Evolutionary conservation across 164 flowering plant species (phyloP).

Genomic region (Aristolochia fimbriata): DNA sequence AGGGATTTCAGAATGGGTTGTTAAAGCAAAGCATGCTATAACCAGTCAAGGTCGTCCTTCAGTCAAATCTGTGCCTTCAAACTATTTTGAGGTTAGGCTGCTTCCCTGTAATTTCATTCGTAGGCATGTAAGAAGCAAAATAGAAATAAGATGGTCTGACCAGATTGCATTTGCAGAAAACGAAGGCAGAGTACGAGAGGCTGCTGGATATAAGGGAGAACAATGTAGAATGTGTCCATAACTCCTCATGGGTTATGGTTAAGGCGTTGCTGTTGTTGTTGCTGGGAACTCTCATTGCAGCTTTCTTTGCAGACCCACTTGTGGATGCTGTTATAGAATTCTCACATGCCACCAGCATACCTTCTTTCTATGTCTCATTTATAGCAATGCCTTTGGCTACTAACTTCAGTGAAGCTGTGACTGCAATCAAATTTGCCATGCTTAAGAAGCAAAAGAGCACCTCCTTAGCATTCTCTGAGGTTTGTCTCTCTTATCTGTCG

Average conservation of each 20-base stretch:
- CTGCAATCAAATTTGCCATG: slow-evolving; percentile 25
- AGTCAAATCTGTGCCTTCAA: slow-evolving; percentile 23
- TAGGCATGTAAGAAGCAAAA: too few relatives aligned
- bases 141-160: too few relatives aligned
- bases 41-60: slow-evolving; percentile 20
- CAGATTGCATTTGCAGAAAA: slow-evolving; percentile 29
- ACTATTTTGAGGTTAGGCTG: slow-evolving; percentile 36
- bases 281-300: slow-evolving; percentile 31
- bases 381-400: slow-evolving; percentile 35
- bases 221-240: slow-evolving; percentile 22
- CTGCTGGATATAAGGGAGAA: slow-evolving; percentile 51
- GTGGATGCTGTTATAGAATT: slow-evolving; percentile 39
- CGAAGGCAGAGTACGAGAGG: slow-evolving; percentile 36
- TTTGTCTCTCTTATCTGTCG: slow-evolving; percentile 6
- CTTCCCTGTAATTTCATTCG: too few relatives aligned
- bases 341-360: slow-evolving; percentile 31
- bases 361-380: slow-evolving; percentile 38
- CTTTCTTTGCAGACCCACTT: slow-evolving; percentile 39
- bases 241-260: slow-evolving; percentile 10
- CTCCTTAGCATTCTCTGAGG: slow-evolving; percentile 52
- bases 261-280: slow-evolving; percentile 33
- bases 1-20: slow-evolving; percentile 58
- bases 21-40: slow-evolving; percentile 32
- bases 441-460: slow-evolving; percentile 26
- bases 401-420: slow-evolving; percentile 30